phyloP scores from a whole-genome alignment of 805 yeast genomes.

The Hanseniaspora meyeri region DNA sequence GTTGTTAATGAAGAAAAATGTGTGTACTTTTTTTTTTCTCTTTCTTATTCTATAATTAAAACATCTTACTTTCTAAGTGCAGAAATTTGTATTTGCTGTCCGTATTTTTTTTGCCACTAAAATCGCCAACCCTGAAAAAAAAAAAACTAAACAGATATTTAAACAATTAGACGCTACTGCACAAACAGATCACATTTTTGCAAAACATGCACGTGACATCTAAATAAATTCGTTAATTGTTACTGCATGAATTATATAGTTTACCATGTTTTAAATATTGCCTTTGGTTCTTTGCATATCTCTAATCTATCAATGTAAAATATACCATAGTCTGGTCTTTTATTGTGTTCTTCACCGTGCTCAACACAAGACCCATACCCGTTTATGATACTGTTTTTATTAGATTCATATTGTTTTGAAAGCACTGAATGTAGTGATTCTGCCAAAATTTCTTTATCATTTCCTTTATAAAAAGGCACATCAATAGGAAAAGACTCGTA shows the following conservation, averaged over 20 bases:
- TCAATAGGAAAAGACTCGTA: constrained; percentile 10
- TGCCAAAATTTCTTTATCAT: neutral
- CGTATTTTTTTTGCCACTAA: neutral
- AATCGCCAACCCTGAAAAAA: neutral
- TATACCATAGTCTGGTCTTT: neutral
- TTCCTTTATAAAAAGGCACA: neutral
- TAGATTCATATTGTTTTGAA: neutral
- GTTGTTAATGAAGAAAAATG: too few relatives aligned
- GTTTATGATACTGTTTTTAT: neutral
- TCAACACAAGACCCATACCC: neutral
- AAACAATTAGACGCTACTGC: too few relatives aligned
- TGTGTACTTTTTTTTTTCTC: too few relatives aligned
- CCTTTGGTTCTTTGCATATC: constrained; percentile 1
- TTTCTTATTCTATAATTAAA: neutral
- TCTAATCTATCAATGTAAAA: constrained; percentile 9
- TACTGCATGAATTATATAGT: too few relatives aligned
- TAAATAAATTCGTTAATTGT: too few relatives aligned
- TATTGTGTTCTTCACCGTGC: neutral
- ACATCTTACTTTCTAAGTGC: neutral
- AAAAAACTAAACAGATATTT: neutral
- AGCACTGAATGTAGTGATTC: neutral
- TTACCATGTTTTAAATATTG: constrained; percentile 5
- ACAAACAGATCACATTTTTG: too few relatives aligned
- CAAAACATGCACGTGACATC: too few relatives aligned
- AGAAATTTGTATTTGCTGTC: neutral